Evolutionary conservation across 495 filamentous ascomycete species (phyloP), one percentile per base, ranked within the genome.

Genomic region (Penicillium robsamsonii): DNA sequence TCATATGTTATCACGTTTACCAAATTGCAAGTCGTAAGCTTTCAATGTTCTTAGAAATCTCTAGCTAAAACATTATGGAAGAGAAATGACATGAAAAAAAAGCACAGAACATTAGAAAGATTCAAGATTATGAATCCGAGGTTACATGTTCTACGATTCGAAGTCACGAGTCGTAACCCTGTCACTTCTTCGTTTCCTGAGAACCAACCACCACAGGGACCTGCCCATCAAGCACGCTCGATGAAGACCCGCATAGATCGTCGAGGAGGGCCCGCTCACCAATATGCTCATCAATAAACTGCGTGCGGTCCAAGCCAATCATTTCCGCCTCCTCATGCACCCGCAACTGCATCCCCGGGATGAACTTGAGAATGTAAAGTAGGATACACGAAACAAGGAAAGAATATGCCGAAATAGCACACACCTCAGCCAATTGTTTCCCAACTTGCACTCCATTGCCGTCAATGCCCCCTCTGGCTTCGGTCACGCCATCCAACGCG

Each of bases 251-350:
- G 37, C 46, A 54, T 4, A 67, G 52, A 35, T 63, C 67, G 24
- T 65, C 57, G 11, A 67, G 49, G 41, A 74, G 58, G 38, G 53
- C 69, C 55, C 72, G 75, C 46, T 75, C 73, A 5, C 74, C 81
- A 60, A 81, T 82, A 72, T 85, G 81, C 70, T 85, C 84, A 47
- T 84, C 81, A 29, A 83, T 70, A 59, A 85, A 84, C 63, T 83
- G 76, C 38, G 81, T 76, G 12, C 73, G 58, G 63, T 86, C 83
- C 54, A 86, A 58, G 20, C 83, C 84, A 33, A 76, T 62, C 65
- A 80, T 76, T 64, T 86, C 83, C 10, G 70, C 76, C 52, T 84
- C 79, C 60, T 84, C 81, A 42, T 64, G 68, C 48, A 81, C 81
- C 25, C 84, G 70, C 46, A 87, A 66, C 25, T 79, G 70, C 76